A percentile compares a stretch with the other conserved stretches of the same genome.
Evolutionary conservation across 192 early-diverging fungal species (phyloP).

Genomic region (Spizellomyces sp.): DNA sequence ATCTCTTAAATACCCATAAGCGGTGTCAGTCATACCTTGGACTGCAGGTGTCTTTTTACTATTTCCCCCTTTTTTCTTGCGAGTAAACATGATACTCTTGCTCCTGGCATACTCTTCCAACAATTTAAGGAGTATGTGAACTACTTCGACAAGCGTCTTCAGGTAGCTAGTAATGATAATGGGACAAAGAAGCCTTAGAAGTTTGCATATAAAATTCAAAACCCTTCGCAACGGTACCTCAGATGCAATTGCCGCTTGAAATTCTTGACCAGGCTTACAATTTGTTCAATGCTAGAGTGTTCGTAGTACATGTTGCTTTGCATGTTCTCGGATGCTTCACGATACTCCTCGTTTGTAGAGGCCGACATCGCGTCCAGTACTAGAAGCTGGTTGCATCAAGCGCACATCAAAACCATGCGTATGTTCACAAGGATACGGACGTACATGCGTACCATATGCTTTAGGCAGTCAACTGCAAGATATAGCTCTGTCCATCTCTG

Average conservation of each 20-base stretch:
- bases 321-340: conserved; percentile 60
- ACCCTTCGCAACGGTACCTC: background rate
- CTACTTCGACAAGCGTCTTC: conserved; percentile 52
- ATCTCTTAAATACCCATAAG: too few species aligned
- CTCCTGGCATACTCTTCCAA: conserved; percentile 60
- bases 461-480: conserved; percentile 59
- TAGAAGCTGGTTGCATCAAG: conserved; percentile 39
- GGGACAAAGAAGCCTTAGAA: background rate
- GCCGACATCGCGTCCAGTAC: conserved; percentile 56
- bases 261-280: conserved; percentile 49
- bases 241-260: conserved; percentile 43
- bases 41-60: background rate
- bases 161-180: conserved; percentile 51
- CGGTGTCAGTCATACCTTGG: background rate
- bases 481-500: conserved; percentile 59
- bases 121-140: conserved; percentile 64
- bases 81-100: conserved; percentile 14
- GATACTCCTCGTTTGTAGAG: conserved; percentile 50
- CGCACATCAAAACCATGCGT: background rate
- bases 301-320: conserved; percentile 78
- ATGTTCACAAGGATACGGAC: background rate
- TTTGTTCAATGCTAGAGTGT: conserved; percentile 59
- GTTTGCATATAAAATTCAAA: background rate
- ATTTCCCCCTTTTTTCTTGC: conserved; percentile 27
- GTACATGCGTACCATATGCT: conserved; percentile 56